These are phyloP conservation scores for Mortierella claussenii DNA, from an alignment of 192 early-diverging fungal species.

Conservation along the genomic window DNA sequence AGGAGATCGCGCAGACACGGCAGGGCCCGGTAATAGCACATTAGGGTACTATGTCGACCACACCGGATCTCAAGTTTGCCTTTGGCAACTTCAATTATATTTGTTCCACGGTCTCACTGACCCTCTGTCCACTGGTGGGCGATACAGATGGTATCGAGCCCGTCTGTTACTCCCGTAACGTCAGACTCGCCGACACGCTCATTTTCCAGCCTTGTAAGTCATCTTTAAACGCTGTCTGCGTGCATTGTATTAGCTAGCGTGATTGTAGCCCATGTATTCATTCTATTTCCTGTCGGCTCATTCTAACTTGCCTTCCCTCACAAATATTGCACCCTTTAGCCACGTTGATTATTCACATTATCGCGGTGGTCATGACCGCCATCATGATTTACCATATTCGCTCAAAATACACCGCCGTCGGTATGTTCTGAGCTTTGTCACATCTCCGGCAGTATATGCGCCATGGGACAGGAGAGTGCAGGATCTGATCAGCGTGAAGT, in stretches of 20 bases:
- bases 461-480: neutral
- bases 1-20: no score
- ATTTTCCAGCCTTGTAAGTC: constrained; percentile 87
- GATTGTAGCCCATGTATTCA: neutral
- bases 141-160: constrained; percentile 79
- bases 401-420: constrained; percentile 99
- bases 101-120: constrained; percentile 84
- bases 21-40: no score
- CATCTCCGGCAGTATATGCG: neutral
- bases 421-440: constrained; percentile 53
- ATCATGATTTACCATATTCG: constrained; percentile 99
- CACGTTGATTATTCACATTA: constrained; percentile 92
- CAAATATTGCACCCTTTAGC: constrained; percentile 55
- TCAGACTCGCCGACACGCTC: constrained; percentile 82
- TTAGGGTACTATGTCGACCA: constrained; percentile 15
- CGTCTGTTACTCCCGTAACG: constrained; percentile 93
- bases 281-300: no score
- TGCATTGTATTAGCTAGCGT: neutral
- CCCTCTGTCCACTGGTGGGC: constrained; percentile 92
- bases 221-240: neutral
- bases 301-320: neutral
- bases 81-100: constrained; percentile 84
- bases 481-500: no score
- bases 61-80: constrained; percentile 41
- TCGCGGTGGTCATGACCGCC: constrained; percentile 93